Evolutionary conservation across 1,284 basidiomycete genomes (phyloP), one percentile per base, ranked within the genome.

Genomic region (Rhodotorula sp.): DNA sequence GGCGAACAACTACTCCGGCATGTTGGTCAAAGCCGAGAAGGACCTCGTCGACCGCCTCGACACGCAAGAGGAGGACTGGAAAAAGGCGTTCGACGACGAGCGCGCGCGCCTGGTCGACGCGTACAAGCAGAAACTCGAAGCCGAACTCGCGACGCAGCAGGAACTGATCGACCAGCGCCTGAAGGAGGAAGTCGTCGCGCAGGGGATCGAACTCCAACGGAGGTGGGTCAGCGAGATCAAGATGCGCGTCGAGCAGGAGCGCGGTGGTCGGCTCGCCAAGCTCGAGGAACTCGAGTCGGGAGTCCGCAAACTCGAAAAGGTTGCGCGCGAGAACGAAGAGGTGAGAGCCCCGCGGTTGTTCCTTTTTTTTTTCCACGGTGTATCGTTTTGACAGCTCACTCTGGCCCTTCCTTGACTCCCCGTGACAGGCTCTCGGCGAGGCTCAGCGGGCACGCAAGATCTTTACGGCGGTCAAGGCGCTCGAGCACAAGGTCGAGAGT

Each of bases 171-270:
- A 98, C 80, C 88, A 95, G 82, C 87, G 93, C 60, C 85, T 99
- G 73, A 92, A 90, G 80, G 92, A 97, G 80, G 95, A 97, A 81
- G 93, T 99, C 69, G 87, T 98, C 60, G 90, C 93, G 7, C 95
- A 98, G 81, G 95, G 95, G 31, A 93, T 99, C 77, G 95, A 98
- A 83, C 88, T 98, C 59, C 95, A 99, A 81, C 88, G 94, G 64
- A 87, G 92, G 73, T 99, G 95, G 95, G 91, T 98, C 69, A 88
- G 92, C 59, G 93, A 97, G 67, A 90, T 99, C 85, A 97, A 97
- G 84, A 86, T 93, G 73, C 90, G 90, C 77, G 95, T 99, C 69
- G 95, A 99, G 83, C 88, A 93, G 79, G 97, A 99, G 83, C 92
- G 97, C 60, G 94, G 93, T 34, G 95, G 95, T 26, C 90, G 95